Base-by-base conservation (phyloP, 2,329 filamentous ascomycete species). In the Clonostachys byssicola region DNA sequence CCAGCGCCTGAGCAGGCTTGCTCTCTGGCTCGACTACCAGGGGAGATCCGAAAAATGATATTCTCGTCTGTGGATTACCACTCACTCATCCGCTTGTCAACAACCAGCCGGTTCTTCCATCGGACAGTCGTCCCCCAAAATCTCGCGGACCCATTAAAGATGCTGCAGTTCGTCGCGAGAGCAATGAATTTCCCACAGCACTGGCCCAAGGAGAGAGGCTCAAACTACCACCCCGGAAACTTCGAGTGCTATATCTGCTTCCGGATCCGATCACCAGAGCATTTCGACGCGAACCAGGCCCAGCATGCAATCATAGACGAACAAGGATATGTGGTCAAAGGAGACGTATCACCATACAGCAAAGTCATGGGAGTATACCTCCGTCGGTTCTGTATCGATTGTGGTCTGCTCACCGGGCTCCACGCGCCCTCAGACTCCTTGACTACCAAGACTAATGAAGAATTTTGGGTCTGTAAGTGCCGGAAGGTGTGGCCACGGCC, bases 181-280 rank as follows among this genome's bases (percentile, higher is more conserved):
- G 68, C 68, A 3, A 67, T 64, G 47, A 62, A 67, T 56, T 71
- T 71, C 47, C 55, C 61, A 2, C 65, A 68, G 30, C 68, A 71
- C 51, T 63, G 67, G 17, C 63, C 66, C 6, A 63, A 58, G 49
- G 63, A 66, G 42, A 66, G 61, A 49, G 62, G 61, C 9, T 60
- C 60, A 43, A 60, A 65, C 42, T 64, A 67, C 49, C 59, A 62
- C 44, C 67, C 67, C 1, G 67, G 68, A 14, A 71, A 71, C 52
- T 65, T 67, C 41, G 68, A 70, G 49, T 71, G 67, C 52, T 71
- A 70, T 52, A 56, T 68, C 23, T 71, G 68, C 56, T 71, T 65
- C 49, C 62, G 65, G 3, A 66, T 71, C n/a, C 61, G 67, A 41
- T 56, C 57, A 4, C 66, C 67, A 6, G 62, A 65, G 39, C 59